Conservation (phyloP, 1,139 yeast genomes). For the Pichia sp. region DNA sequence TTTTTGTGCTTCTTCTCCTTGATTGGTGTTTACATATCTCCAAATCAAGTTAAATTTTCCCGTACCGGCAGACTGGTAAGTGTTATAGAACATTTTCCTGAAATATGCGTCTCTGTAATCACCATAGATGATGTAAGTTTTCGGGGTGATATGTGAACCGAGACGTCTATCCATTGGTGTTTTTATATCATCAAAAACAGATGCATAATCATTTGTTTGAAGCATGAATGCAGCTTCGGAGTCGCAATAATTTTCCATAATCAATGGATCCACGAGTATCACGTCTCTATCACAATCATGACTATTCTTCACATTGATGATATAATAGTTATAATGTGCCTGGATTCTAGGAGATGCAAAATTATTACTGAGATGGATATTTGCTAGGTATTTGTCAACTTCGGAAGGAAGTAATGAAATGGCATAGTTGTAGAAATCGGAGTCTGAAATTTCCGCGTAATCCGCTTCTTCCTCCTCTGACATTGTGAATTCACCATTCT, state of each 20-base stretch:
- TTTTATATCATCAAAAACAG: slow-evolving; percentile 11
- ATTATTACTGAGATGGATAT: slow-evolving; percentile 47
- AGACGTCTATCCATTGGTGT: slow-evolving; percentile 54
- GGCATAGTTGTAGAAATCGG: slow-evolving; percentile 33
- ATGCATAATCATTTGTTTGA: slow-evolving; percentile 32
- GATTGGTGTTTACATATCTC: slow-evolving; percentile 49
- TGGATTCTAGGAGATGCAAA: slow-evolving; percentile 54
- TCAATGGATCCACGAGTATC: slow-evolving; percentile 15
- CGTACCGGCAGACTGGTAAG: slow-evolving; percentile 51
- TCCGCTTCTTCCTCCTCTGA: slow-evolving; percentile 26
- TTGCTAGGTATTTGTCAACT: slow-evolving; percentile 32
- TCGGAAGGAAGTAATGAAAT: slow-evolving; percentile 24
- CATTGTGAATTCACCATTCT: slow-evolving; percentile 22
- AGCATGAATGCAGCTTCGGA: slow-evolving; percentile 65
- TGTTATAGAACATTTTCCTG: slow-evolving; percentile 47
- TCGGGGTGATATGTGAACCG: slow-evolving; percentile 30
- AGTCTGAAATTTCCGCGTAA: slow-evolving; percentile 27
- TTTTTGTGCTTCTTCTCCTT: slow-evolving; percentile 25
- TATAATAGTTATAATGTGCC: slow-evolving; percentile 53
- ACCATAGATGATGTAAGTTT: slow-evolving; percentile 43
- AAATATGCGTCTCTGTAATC: slow-evolving; percentile 44
- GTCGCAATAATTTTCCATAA: slow-evolving; percentile 46
- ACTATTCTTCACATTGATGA: slow-evolving; percentile 18
- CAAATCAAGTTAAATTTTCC: slow-evolving; percentile 71
- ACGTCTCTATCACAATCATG: slow-evolving; percentile 18